Base-by-base conservation (phyloP, 352 stramenopile species). In the Stephanocyclus meneghinianus region DNA sequence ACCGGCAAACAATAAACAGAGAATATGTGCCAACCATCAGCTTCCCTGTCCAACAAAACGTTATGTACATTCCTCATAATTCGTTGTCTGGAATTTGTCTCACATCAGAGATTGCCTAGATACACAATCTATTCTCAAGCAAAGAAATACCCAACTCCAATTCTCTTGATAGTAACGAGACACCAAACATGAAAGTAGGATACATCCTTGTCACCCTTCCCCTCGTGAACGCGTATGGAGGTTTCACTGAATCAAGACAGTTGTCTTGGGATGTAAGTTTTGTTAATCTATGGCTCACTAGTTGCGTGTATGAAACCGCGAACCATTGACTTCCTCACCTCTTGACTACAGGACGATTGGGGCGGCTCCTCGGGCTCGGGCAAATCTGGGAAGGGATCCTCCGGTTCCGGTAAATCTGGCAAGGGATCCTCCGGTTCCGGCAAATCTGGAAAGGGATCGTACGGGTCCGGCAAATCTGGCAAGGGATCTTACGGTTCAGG, bases 321-420 rank as follows among this genome's bases (percentile, higher is more conserved):
- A 40, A 4, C 35, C 7, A 2, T 9, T 40, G 7, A 40, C 7
- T 40, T 40, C 7, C 35, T 40, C 45, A 16, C 21, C 18, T 42
- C 26, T 18, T 26, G 40, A 18, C 35, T 16, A 21, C 10, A 53
- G 45, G 45, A 21, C 45, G 45, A 53, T 21, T 53, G 45, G 45
- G 45, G 45, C 11, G 13, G 45, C 45, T 53, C 13, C 13, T 26
- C 21, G 9, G 35, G 40, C 29, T 13, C 21, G 21, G 21, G 29
- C 53, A 59, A 59, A 3, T 13, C 21, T 18, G 53, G 53, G 21
- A 62, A 62, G 53, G 53, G 53, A 18, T 62, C 53, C 7, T 40
- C 7, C 53, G 29, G 29, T 1, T 16, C 9, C 42, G 21, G 29
- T 26, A 61, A 61, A 30, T 40, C 26, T 18, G 53, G 53, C 21